phyloP scores from a whole-genome alignment of 2,329 filamentous ascomycete genomes.

The Podosphaera aphanis region DNA sequence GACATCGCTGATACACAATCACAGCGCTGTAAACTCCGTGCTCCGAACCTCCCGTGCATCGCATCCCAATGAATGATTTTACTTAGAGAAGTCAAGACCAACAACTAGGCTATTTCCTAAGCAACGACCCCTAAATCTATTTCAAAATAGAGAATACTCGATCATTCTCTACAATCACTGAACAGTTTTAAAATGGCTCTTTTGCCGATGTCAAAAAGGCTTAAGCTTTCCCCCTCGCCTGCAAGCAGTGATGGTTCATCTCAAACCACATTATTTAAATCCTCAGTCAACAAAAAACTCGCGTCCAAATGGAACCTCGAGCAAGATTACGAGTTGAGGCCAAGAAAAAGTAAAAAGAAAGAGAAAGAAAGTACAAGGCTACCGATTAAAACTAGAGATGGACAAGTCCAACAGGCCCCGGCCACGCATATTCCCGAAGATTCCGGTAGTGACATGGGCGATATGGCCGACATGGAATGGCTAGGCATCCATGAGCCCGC shows the following conservation, averaged over 20 bases:
- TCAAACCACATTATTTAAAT: conserved; percentile 13
- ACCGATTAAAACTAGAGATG: conserved; percentile 70
- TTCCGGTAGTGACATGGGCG: conserved; percentile 33
- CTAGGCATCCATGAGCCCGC: conserved; percentile 29
- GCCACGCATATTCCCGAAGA: conserved; percentile 28
- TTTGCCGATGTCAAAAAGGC: conserved; percentile 24
- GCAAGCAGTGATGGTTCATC: conserved; percentile 22
- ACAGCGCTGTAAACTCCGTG: too few species aligned
- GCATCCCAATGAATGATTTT: too few species aligned
- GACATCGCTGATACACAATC: too few species aligned
- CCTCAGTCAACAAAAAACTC: conserved; percentile 22
- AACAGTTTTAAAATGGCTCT: conserved; percentile 9
- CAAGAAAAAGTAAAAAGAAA: conserved; percentile 54
- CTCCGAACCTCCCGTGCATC: too few species aligned
- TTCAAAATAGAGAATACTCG: too few species aligned
- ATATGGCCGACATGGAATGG: conserved; percentile 42
- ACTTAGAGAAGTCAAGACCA: too few species aligned
- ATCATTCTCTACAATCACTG: too few species aligned
- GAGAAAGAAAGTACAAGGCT: conserved; percentile 46
- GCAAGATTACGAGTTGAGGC: conserved; percentile 66
- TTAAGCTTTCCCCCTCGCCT: conserved; percentile 28
- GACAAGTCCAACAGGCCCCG: conserved; percentile 38
- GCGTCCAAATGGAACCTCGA: conserved; percentile 76
- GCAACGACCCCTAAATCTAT: too few species aligned
- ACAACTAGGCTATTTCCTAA: too few species aligned